phyloP scores from a whole-genome alignment of 1,139 yeast genomes.

The Lodderomyces parapsilosis region DNA sequence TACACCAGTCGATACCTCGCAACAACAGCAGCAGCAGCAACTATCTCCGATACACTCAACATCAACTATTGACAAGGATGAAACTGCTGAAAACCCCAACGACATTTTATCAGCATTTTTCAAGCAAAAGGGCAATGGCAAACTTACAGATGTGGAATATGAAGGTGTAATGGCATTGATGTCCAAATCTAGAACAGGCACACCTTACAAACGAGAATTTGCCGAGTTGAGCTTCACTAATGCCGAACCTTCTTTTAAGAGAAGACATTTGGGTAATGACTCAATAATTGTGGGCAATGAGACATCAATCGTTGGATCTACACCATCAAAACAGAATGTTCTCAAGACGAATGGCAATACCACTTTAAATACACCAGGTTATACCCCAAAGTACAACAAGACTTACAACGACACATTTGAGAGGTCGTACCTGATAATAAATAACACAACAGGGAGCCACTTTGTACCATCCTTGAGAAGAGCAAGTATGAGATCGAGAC shows the following conservation, averaged over 20 bases:
- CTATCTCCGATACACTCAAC: slow-evolving; percentile 1
- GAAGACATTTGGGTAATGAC: slow-evolving; percentile 3
- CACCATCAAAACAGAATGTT: slow-evolving; percentile 13
- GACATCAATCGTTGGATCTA: slow-evolving; percentile 7
- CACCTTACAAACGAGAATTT: slow-evolving; percentile 7
- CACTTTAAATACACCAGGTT: slow-evolving; percentile 38
- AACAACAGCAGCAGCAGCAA: slow-evolving; percentile 6
- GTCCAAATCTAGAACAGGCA: slow-evolving; percentile 21
- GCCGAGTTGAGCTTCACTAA: slow-evolving; percentile 1
- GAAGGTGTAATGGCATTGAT: slow-evolving; percentile 76
- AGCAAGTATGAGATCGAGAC: slow-evolving; percentile 60
- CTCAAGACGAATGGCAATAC: slow-evolving; percentile 12
- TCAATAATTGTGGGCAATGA: neutral
- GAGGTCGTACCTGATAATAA: slow-evolving; percentile 18
- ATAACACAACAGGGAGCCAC: slow-evolving; percentile 15
- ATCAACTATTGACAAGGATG: slow-evolving; percentile 1
- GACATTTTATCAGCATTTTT: slow-evolving; percentile 72
- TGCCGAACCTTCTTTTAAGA: slow-evolving; percentile 4
- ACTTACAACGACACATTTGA: slow-evolving; percentile 26
- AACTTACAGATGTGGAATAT: slow-evolving; percentile 73
- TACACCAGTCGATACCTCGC: slow-evolving; percentile 2
- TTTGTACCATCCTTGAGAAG: slow-evolving; percentile 39
- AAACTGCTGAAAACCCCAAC: slow-evolving; percentile 31
- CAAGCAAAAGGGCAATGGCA: slow-evolving; percentile 68
- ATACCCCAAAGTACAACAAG: slow-evolving; percentile 38